These are phyloP conservation scores for Biancaea sappan DNA, from an alignment of 306 rosid genomes.

Conservation along the genomic window DNA sequence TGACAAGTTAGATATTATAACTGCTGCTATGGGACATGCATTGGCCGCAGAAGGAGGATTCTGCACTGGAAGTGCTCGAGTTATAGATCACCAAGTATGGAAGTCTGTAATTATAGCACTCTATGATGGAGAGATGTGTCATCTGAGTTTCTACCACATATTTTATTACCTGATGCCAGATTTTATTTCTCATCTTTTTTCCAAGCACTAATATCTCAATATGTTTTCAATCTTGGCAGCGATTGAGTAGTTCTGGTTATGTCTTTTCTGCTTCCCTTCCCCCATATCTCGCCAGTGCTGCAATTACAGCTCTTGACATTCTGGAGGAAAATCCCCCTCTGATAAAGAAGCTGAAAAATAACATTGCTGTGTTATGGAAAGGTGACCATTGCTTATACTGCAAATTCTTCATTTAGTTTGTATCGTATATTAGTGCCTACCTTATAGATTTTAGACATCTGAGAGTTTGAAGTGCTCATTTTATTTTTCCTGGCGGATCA, in stretches of 20 bases:
- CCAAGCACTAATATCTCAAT: conserved; percentile 35
- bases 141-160: neutral
- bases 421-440: neutral
- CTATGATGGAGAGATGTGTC: conserved; percentile 23
- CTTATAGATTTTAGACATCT: conserved; percentile 14
- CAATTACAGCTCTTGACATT: conserved; percentile 83
- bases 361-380: conserved; percentile 63
- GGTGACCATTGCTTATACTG: conserved; percentile 55
- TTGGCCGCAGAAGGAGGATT: conserved; percentile 98
- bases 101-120: conserved; percentile 32
- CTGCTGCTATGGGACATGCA: conserved; percentile 98
- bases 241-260: conserved; percentile 94
- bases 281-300: conserved; percentile 96
- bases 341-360: conserved; percentile 67
- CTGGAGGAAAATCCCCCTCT: conserved; percentile 82
- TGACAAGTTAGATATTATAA: conserved; percentile 88
- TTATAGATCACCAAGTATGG: conserved; percentile 95
- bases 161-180: conserved; percentile 25
- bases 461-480: conserved; percentile 6
- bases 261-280: conserved; percentile 98
- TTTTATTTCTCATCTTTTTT: conserved; percentile 25
- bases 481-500: neutral
- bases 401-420: neutral
- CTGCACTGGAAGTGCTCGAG: conserved; percentile 94
- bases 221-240: conserved; percentile 55